Evolutionary conservation across 257 asterid species (phyloP).

Genomic region (Linderniella brevidens): DNA sequence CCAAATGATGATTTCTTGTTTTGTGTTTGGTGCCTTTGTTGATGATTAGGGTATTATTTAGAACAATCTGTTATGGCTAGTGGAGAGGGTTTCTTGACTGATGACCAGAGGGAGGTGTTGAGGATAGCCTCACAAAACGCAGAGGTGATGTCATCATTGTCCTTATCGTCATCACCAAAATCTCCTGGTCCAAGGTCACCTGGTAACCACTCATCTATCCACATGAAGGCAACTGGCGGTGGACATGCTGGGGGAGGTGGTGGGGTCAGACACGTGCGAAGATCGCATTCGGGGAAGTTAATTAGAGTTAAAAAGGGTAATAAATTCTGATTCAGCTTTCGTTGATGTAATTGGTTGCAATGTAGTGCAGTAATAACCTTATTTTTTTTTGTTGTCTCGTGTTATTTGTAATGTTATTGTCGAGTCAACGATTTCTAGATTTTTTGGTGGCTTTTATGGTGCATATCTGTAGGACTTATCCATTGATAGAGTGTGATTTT

Average conservation of each 20-base stretch:
- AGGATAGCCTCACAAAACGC: slow-evolving; percentile 42
- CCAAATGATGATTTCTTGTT: background rate
- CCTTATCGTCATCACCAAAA: slow-evolving; percentile 23
- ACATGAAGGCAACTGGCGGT: slow-evolving; percentile 31
- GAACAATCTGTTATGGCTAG: slow-evolving; percentile 31
- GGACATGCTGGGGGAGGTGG: slow-evolving; percentile 17
- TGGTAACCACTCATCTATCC: slow-evolving; percentile 10
- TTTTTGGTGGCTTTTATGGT: too few species aligned
- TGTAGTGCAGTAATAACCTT: too few species aligned
- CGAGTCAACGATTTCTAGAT: too few species aligned
- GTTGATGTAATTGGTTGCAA: too few species aligned
- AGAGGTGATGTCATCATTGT: slow-evolving; percentile 26
- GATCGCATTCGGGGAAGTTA: slow-evolving; percentile 40
- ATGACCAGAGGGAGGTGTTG: slow-evolving; percentile 56
- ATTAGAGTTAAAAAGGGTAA: slow-evolving; percentile 48
- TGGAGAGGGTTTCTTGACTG: slow-evolving; percentile 53
- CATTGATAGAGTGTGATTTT: too few species aligned
- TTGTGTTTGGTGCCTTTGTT: background rate
- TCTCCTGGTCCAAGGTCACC: slow-evolving; percentile 23
- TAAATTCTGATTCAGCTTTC: too few species aligned
- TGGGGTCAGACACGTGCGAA: slow-evolving; percentile 24
- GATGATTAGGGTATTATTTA: slow-evolving; percentile 14
- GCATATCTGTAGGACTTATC: too few species aligned
- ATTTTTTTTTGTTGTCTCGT: too few species aligned
- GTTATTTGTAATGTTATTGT: too few species aligned